Evolutionary conservation across 192 early-diverging fungal species (phyloP).

Genomic region (Chytriomyces sp.): DNA sequence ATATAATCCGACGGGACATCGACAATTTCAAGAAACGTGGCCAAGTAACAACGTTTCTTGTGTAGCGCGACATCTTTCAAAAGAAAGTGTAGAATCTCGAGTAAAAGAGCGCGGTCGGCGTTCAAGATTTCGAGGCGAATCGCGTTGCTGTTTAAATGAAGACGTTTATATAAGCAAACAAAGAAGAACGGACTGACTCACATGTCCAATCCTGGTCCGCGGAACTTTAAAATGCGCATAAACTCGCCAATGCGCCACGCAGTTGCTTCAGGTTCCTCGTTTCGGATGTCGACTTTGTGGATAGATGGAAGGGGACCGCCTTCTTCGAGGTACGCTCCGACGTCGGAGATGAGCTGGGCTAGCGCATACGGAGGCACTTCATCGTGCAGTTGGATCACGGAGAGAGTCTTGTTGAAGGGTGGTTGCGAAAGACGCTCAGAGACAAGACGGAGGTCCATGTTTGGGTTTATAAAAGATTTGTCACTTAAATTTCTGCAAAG

Average conservation of each 20-base stretch:
- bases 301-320: constrained; percentile 36
- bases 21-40: constrained; percentile 54
- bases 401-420: constrained; percentile 53
- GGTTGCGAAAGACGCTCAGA: constrained; percentile 40
- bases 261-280: constrained; percentile 57
- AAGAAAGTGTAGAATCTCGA: constrained; percentile 53
- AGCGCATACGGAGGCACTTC: constrained; percentile 53
- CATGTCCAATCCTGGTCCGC: constrained; percentile 42
- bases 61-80: constrained; percentile 55
- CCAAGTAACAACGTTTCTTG: constrained; percentile 65
- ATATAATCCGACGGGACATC: constrained; percentile 60
- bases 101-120: constrained; percentile 46
- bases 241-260: constrained; percentile 50
- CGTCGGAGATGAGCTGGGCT: constrained; percentile 52
- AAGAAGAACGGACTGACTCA: constrained; percentile 26
- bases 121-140: constrained; percentile 44
- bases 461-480: background rate
- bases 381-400: constrained; percentile 63
- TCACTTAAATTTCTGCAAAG: no score
- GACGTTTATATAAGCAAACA: background rate
- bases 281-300: constrained; percentile 48
- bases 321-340: constrained; percentile 55
- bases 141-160: constrained; percentile 5
- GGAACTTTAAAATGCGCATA: constrained; percentile 57
- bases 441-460: constrained; percentile 47